Conservation (phyloP, 768 basidiomycete genomes). For the Xerocomellus chrysenteron region DNA sequence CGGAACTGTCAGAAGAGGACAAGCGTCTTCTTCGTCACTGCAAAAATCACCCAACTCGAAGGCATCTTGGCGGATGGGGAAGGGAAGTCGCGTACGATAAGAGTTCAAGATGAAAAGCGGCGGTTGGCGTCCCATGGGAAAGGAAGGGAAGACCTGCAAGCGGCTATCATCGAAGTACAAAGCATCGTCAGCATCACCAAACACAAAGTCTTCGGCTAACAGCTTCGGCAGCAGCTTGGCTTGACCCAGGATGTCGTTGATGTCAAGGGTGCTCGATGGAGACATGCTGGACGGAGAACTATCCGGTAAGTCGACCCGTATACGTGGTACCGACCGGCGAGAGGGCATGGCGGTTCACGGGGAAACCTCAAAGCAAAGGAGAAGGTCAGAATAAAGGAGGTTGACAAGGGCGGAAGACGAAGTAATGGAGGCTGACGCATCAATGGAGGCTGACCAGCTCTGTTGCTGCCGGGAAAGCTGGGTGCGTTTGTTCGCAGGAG, state of each 20-base stretch:
- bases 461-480: not conserved
- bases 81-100: slow-evolving; percentile 23
- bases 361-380: slow-evolving; percentile 3
- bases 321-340: slow-evolving; percentile 20
- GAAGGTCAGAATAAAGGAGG: slow-evolving; percentile 9
- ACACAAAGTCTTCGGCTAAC: slow-evolving; percentile 21
- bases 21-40: slow-evolving; percentile 16
- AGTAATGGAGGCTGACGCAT: slow-evolving; percentile 21
- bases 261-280: slow-evolving; percentile 28
- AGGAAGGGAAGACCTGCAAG: slow-evolving; percentile 30
- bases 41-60: slow-evolving; percentile 20
- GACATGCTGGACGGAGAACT: slow-evolving; percentile 12
- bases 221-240: slow-evolving; percentile 17
- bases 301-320: slow-evolving; percentile 20
- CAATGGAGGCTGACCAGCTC: slow-evolving; percentile 23
- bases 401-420: not conserved
- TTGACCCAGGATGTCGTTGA: slow-evolving; percentile 20
- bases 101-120: slow-evolving; percentile 28
- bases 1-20: slow-evolving; percentile 28
- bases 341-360: slow-evolving; percentile 18
- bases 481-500: not conserved
- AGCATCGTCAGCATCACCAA: slow-evolving; percentile 12
- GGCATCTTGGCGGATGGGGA: slow-evolving; percentile 20
- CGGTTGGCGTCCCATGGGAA: slow-evolving; percentile 28
- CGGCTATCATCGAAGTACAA: slow-evolving; percentile 10